Conservation (phyloP, 306 rosid species). For the Citrullus colocynthis region DNA sequence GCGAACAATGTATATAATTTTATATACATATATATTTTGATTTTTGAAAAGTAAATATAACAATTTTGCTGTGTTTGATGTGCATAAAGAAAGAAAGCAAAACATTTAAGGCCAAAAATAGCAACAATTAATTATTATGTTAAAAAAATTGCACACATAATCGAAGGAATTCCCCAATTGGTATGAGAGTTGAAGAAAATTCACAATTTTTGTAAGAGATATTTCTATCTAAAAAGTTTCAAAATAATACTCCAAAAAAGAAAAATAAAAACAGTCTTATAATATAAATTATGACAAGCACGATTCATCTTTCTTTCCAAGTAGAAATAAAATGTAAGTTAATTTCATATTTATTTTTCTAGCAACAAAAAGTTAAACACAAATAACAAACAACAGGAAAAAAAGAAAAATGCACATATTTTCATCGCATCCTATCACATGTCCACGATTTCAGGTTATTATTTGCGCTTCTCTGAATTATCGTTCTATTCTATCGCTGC, state of each 20-base stretch:
- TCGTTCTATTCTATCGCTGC: conserved; percentile 11
- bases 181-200: no score
- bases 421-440: neutral
- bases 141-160: no score
- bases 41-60: no score
- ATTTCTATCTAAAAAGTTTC: neutral
- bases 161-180: no score
- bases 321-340: neutral
- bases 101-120: neutral
- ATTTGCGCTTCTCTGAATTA: conserved; percentile 9
- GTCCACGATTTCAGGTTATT: conserved; percentile 50
- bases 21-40: no score
- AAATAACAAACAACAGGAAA: neutral
- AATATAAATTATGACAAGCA: neutral
- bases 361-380: neutral
- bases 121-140: neutral
- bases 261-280: no score
- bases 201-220: no score
- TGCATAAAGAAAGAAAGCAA: neutral
- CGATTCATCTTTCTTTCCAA: neutral
- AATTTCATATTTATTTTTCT: neutral
- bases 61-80: neutral
- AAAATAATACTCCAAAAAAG: no score
- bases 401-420: neutral
- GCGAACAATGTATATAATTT: neutral